Evolutionary conservation across 306 rosid genomes (phyloP), one percentile per base, ranked within the genome.

Genomic region (Vigna hirtella): DNA sequence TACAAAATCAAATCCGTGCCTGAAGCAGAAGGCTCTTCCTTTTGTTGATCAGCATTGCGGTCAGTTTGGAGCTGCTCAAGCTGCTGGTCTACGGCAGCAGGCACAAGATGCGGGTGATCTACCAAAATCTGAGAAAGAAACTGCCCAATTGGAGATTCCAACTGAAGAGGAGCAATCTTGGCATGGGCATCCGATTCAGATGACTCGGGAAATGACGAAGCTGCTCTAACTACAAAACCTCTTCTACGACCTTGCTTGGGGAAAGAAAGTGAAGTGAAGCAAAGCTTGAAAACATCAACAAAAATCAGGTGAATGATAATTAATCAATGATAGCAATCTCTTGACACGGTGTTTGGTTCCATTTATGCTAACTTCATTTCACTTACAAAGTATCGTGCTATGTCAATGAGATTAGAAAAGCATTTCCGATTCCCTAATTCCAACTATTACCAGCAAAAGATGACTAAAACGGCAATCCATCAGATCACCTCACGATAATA

Each of bases 51-150:
- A 17, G 94, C 84, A 49, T 93, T 93, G 20, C 96, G 98, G 26
- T 93, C 98, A 24, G 86, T 87, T 82, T 90, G 98, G 50, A 96
- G 99, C 82, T 85, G 97, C 55, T 87, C 86, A 65, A 96, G 99
- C 87, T 93, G 99, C 80, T 93, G 89, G 73, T 96, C 99, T 22
- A 91, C 91, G 4, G 98, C 98, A 72, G 97, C 97, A 68, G 98
- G 99, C 45, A 96, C 85, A 28, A 96, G 99, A 77, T 96, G 99
- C 0, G 98, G 98, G 84, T 96, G 99, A 81, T 90, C 84, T 24
- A 74, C 63, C 86, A 96, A 79, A 59, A 93, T 93, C 85, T 93
- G 89, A 74, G 97, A 86, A 70, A 96, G 86, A 74, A 96, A 91
- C 90, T 86, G 97, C 6, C 99, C 99, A 16, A 91, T 68, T 9